Evolutionary conservation across 495 filamentous ascomycete genomes (phyloP).

Genomic region (Cladorrhinum samala): DNA sequence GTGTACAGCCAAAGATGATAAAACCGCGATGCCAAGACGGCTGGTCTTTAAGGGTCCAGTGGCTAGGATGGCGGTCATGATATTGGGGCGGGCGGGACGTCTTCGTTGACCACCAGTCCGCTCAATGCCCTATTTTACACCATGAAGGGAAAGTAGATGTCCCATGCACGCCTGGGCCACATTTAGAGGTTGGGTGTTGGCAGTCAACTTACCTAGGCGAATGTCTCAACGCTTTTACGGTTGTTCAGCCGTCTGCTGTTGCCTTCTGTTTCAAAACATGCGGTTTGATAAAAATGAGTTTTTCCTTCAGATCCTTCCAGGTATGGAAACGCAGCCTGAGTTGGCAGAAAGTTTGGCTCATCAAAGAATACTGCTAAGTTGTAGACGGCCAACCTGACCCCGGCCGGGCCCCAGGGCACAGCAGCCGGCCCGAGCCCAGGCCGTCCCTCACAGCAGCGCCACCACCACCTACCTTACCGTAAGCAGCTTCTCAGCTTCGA

Average conservation of each 20-base stretch:
- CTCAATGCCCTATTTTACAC: too few relatives aligned
- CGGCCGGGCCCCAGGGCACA: neutral
- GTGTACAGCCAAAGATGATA: neutral
- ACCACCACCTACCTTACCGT: neutral
- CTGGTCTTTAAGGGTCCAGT: neutral
- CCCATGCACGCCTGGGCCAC: too few relatives aligned
- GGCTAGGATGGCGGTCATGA: too few relatives aligned
- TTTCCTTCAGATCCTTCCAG: neutral
- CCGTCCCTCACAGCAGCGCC: neutral
- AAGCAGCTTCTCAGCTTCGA: neutral
- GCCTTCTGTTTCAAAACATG: neutral
- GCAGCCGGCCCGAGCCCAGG: neutral
- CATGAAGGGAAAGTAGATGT: too few relatives aligned
- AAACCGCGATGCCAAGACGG: neutral
- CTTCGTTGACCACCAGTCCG: neutral
- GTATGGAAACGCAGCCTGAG: neutral
- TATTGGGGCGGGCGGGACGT: neutral
- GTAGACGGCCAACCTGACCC: neutral
- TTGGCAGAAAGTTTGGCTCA: neutral
- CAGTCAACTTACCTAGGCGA: too few relatives aligned
- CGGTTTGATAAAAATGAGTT: neutral
- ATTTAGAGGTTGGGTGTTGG: too few relatives aligned
- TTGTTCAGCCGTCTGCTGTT: neutral
- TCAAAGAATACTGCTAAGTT: neutral
- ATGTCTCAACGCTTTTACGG: neutral